Evolutionary conservation across 2,329 filamentous ascomycete species (phyloP).

Genomic region (Hymenoscyphus occultus): DNA sequence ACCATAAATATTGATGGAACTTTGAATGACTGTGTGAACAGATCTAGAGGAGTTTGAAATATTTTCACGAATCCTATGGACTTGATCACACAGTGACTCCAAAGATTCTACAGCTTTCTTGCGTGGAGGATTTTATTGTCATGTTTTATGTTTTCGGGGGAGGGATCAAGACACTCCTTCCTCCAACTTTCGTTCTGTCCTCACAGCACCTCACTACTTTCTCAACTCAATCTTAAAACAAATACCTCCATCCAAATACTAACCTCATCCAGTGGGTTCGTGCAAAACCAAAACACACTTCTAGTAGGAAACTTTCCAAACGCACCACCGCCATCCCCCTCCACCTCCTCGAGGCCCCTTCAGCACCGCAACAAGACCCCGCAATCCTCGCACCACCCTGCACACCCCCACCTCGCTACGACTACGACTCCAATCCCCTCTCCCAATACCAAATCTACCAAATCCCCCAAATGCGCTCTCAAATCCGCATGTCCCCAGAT

Average conservation of each 20-base stretch:
- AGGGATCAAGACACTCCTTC: neutral
- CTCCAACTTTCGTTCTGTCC: neutral
- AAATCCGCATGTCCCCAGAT: neutral
- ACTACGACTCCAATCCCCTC: neutral
- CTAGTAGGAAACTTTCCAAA: conserved; percentile 5
- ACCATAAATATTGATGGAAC: neutral
- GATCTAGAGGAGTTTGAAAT: neutral
- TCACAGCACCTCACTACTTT: neutral
- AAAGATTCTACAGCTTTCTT: neutral
- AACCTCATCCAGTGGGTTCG: conserved; percentile 16
- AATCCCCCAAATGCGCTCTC: neutral
- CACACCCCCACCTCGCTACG: neutral
- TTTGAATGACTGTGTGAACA: neutral
- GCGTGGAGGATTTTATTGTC: neutral
- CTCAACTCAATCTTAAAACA: neutral
- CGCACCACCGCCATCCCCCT: neutral
- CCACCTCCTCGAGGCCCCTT: conserved; percentile 2
- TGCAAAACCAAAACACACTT: conserved; percentile 10
- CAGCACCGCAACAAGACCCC: neutral
- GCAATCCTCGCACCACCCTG: neutral
- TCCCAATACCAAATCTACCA: neutral
- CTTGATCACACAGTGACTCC: neutral
- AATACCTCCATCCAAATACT: neutral
- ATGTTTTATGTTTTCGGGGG: neutral
- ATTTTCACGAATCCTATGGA: neutral